These are phyloP conservation scores for Cyberlindnera bimundalis DNA, from an alignment of 805 yeast species.

Conservation along the genomic window DNA sequence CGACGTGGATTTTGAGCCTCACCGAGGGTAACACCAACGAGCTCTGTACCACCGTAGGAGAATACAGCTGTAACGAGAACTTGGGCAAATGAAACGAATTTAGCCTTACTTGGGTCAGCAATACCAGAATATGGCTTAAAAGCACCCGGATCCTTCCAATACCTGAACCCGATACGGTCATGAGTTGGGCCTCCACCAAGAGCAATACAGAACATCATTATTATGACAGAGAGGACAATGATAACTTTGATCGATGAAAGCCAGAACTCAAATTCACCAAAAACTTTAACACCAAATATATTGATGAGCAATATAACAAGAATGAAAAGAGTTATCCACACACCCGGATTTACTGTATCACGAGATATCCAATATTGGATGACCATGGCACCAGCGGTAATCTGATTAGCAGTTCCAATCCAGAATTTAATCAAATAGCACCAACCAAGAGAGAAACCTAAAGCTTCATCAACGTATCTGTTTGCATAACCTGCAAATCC, in stretches of 20 bases:
- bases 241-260: slow-evolving; percentile 45
- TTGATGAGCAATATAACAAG: slow-evolving; percentile 43
- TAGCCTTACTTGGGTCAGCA: slow-evolving; percentile 45
- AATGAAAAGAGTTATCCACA: slow-evolving; percentile 49
- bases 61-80: slow-evolving; percentile 64
- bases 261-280: slow-evolving; percentile 56
- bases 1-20: slow-evolving; percentile 68
- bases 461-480: slow-evolving; percentile 36
- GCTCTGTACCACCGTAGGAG: slow-evolving; percentile 69
- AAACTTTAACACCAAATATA: slow-evolving; percentile 49
- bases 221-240: slow-evolving; percentile 37
- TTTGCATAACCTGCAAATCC: slow-evolving; percentile 64
- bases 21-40: slow-evolving; percentile 69
- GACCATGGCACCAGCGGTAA: slow-evolving; percentile 55
- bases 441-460: slow-evolving; percentile 30
- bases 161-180: slow-evolving; percentile 71
- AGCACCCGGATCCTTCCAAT: slow-evolving; percentile 69
- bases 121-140: slow-evolving; percentile 43
- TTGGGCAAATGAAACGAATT: slow-evolving; percentile 59
- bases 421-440: slow-evolving; percentile 26
- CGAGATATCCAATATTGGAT: slow-evolving; percentile 46
- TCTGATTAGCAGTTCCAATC: slow-evolving; percentile 36
- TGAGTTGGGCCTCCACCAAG: slow-evolving; percentile 77
- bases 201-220: slow-evolving; percentile 60
- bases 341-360: slow-evolving; percentile 46